Evolutionary conservation across 305 asterid species (phyloP), one percentile per base, ranked within the genome.

Genomic region (Rubia tinctorum): DNA sequence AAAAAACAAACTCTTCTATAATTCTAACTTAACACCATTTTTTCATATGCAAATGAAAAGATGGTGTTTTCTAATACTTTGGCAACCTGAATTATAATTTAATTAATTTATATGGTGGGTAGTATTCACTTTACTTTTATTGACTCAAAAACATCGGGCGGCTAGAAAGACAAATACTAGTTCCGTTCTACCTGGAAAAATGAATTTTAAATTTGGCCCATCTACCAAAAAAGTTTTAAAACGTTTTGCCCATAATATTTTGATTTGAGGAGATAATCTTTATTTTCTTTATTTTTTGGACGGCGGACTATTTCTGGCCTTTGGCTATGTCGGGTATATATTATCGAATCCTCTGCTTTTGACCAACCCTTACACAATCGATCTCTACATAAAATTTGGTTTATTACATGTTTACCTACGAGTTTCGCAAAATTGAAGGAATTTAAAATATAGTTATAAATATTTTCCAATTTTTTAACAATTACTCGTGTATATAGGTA

Each of bases 41-140:
- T n/a, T n/a, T n/a, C n/a, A n/a, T n/a, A n/a, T n/a, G n/a, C n/a
- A n/a, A n/a, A n/a, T n/a, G n/a, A n/a, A n/a, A n/a, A n/a, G n/a
- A n/a, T n/a, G n/a, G n/a, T n/a, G n/a, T n/a, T n/a, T n/a, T n/a
- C n/a, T n/a, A n/a, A n/a, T n/a, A n/a, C n/a, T n/a, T n/a, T n/a
- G n/a, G n/a, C n/a, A n/a, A n/a, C n/a, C n/a, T n/a, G n/a, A n/a
- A n/a, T n/a, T 62, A 30, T 47, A 27, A 27, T 27, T 27, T 27
- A 18, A 18, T 8, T 27, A 8, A 49, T 27, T n/a, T 51, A 18
- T 4, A 27, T 27, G 42, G 45, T 37, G 18, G 69, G 30, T 66
- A 13, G 13, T 51, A 20, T 71, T 13, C 65, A 71, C 66, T 71
- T 71, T 71, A 71, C n/a, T 55, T 71, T 56, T 17, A 37, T 71